Base-by-base conservation (phyloP, 768 basidiomycete species). In the Auricularia sp. region DNA sequence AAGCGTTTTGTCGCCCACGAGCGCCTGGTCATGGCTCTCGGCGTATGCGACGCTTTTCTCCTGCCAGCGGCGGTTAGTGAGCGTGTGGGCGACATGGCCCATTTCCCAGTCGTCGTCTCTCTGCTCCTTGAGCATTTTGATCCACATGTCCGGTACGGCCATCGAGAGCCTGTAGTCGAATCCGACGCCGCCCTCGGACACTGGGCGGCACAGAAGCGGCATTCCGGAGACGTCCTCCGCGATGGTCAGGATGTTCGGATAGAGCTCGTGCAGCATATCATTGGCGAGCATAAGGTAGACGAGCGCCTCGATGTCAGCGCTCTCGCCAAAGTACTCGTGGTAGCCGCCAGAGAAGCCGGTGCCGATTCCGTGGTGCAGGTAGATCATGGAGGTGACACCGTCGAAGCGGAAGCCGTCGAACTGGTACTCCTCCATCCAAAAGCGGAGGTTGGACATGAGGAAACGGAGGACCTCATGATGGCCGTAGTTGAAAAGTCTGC, bases 121-220 rank as follows among this genome's bases (percentile, higher is more conserved):
- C 72, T 84, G 85, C 77, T 99, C 97, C 74, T 98, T 99, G 69
- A 98, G 83, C 34, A 98, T 80, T 76, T 99, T 98, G 80, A 99
- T 99, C 93, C 94, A 99, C 94, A 96, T 98, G 75, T 99, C 97
- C 2, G 97, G 97, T 62, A 99, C 84, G 23, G 97, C 97, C 97
- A 98, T 99, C 35, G 93, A 93, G 58, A 99, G 80, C 36, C 97
- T 89, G 75, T 98, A 99, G 77, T 99, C 97, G 76, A 98, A 99
- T 3, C 96, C 97, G 62, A 99, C 80, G 14, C 97, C 97, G 58
- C 96, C 97, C 65, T 87, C 81, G 47, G 78, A 70, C 43, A 89
- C 87, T 2, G 93, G 86, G 11, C 84, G 77, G 70, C 96, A 87
- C 21, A 99, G 86, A 11, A 98, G 86, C 3, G 97, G 96, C 97